Evolutionary conservation across 1,139 yeast genomes (phyloP).

Genomic region (Debaryomycetaceae sp.): DNA sequence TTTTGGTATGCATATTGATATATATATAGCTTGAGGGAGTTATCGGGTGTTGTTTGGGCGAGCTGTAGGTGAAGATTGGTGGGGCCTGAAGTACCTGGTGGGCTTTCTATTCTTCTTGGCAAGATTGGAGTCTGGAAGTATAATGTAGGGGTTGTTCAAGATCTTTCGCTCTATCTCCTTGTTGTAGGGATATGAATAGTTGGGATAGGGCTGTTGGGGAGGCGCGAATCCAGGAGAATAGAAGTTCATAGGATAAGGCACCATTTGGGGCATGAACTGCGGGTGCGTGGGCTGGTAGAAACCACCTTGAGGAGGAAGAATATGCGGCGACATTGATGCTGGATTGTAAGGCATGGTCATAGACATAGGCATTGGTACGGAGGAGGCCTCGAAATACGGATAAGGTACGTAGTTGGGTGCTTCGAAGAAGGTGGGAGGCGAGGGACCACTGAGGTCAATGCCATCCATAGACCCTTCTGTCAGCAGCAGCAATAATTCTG

Average conservation of each 20-base stretch:
- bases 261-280: slow-evolving; percentile 1
- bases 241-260: slow-evolving; percentile 2
- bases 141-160: slow-evolving; percentile 31
- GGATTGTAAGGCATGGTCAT: slow-evolving; percentile 5
- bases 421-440: background rate
- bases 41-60: background rate
- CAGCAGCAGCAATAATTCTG: background rate
- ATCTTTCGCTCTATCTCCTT: slow-evolving; percentile 28
- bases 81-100: background rate
- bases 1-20: background rate
- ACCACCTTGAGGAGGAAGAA: slow-evolving; percentile 2
- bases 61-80: background rate
- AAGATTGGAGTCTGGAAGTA: slow-evolving; percentile 19
- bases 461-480: background rate
- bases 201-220: slow-evolving; percentile 6
- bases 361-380: slow-evolving; percentile 5
- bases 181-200: slow-evolving; percentile 16
- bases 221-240: slow-evolving; percentile 6
- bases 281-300: slow-evolving; percentile 4
- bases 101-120: slow-evolving; percentile 4
- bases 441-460: background rate
- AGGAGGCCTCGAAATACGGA: background rate
- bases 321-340: slow-evolving; percentile 1
- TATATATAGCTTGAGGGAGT: background rate
- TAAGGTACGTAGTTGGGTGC: background rate